phyloP scores from a whole-genome alignment of 257 asterid species.

The Scutellaria galericulata region DNA sequence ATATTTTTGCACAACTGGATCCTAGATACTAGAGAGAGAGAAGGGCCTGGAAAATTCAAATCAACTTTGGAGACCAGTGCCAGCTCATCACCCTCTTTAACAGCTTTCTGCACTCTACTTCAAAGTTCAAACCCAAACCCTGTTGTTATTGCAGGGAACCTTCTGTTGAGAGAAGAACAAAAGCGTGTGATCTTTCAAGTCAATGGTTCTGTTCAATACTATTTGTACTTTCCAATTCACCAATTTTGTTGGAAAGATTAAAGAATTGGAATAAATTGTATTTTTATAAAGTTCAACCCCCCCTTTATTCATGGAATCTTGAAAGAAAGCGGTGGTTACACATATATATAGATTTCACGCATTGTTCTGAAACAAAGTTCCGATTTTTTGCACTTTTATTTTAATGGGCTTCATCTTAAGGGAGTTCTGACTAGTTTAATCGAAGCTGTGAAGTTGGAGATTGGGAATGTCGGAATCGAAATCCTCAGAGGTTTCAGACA shows the following conservation, averaged over 20 bases:
- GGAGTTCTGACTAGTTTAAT: neutral
- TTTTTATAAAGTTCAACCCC: slow-evolving; percentile 32
- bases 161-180: too few relatives aligned
- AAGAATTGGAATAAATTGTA: slow-evolving; percentile 16
- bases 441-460: slow-evolving; percentile 5
- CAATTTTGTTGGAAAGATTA: slow-evolving; percentile 27
- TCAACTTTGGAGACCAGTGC: neutral
- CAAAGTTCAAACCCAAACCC: neutral
- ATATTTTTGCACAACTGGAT: slow-evolving; percentile 21
- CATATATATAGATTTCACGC: neutral
- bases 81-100: neutral
- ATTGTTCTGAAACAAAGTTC: slow-evolving; percentile 21
- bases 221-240: slow-evolving; percentile 28
- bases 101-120: neutral
- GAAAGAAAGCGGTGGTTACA: neutral
- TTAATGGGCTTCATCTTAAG: neutral
- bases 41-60: neutral
- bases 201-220: slow-evolving; percentile 14
- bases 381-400: slow-evolving; percentile 8
- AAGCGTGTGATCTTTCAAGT: slow-evolving; percentile 25
- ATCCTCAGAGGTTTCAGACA: slow-evolving; percentile 43
- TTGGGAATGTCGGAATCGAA: slow-evolving; percentile 52
- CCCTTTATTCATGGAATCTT: slow-evolving; percentile 27
- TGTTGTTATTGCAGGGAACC: too few relatives aligned
- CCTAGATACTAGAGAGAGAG: slow-evolving; percentile 21